These are phyloP conservation scores for Nakataea oryzae DNA, from an alignment of 2,329 filamentous ascomycete genomes.

Conservation along the genomic window DNA sequence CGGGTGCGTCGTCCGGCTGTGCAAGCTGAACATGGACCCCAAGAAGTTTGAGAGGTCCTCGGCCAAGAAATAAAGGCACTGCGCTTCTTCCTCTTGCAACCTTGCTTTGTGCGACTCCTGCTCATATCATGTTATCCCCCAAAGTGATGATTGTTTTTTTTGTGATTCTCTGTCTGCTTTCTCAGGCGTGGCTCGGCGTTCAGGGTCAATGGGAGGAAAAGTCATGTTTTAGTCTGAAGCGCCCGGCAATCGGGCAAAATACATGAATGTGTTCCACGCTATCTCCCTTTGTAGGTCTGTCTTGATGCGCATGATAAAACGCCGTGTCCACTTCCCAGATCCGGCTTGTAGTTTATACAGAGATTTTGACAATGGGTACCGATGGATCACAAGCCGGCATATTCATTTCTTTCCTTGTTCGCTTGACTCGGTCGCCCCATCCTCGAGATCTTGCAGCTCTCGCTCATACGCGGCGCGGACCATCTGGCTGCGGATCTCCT, in stretches of 20 bases:
- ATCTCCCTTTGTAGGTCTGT: neutral
- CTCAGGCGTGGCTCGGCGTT: neutral
- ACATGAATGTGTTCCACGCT: neutral
- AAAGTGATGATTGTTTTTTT: neutral
- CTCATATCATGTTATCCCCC: neutral
- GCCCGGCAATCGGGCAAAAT: neutral
- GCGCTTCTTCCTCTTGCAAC: neutral
- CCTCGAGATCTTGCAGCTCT: constrained; percentile 39
- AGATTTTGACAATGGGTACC: neutral
- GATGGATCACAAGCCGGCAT: no score
- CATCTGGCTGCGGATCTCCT: constrained; percentile 52
- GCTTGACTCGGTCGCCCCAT: constrained; percentile 7
- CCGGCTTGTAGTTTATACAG: neutral
- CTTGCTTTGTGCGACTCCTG: no score
- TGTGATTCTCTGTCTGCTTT: neutral
- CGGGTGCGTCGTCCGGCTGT: constrained; percentile 81
- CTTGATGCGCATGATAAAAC: neutral
- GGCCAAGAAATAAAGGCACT: constrained; percentile 22
- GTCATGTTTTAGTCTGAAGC: neutral
- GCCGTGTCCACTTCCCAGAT: neutral
- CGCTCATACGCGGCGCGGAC: constrained; percentile 59
- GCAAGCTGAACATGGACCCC: constrained; percentile 94
- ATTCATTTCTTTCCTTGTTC: neutral
- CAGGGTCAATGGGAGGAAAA: neutral
- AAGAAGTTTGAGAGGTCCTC: constrained; percentile 53